Percentiles rank a stretch among this genome's conserved stretches.
Evolutionary conservation across 1,284 basidiomycete species (phyloP).

Genomic region (Athelia psychrophila): DNA sequence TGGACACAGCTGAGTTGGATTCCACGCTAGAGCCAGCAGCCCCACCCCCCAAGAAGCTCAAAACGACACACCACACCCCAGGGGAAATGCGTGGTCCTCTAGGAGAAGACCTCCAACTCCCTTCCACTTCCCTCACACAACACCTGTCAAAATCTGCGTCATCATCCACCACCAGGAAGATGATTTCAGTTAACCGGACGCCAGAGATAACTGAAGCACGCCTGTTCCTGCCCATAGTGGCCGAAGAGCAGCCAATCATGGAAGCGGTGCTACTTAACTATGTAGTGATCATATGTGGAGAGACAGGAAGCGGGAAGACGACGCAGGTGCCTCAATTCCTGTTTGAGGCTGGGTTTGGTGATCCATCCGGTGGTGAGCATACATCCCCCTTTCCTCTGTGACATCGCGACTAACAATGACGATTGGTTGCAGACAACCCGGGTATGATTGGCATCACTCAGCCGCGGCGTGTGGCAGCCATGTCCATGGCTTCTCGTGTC

Average conservation of each 20-base stretch:
- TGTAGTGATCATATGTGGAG: constrained; percentile 92
- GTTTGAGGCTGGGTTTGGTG: constrained; percentile 95
- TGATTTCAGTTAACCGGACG: constrained; percentile 57
- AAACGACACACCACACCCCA: constrained; percentile 26
- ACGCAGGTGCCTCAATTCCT: constrained; percentile 98
- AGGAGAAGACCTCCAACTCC: constrained; percentile 62
- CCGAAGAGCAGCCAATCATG: constrained; percentile 94
- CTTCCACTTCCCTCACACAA: constrained; percentile 57
- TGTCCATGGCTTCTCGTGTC: constrained; percentile 94
- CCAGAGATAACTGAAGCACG: constrained; percentile 77
- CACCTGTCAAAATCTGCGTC: constrained; percentile 36
- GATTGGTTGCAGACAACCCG: constrained; percentile 71
- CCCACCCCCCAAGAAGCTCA: constrained; percentile 41
- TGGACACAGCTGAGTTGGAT: constrained; percentile 22
- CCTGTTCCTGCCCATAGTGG: constrained; percentile 84
- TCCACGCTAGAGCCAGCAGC: constrained; percentile 14
- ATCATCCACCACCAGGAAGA: constrained; percentile 21
- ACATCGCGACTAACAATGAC: constrained; percentile 4
- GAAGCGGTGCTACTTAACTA: constrained; percentile 87
- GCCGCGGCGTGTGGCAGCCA: constrained; percentile 94
- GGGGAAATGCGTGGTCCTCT: constrained; percentile 62
- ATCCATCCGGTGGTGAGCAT: constrained; percentile 68
- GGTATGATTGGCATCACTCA: constrained; percentile 99
- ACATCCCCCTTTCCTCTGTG: constrained; percentile 1
- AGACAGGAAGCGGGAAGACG: constrained; percentile 98